Percentiles rank a stretch among this genome's conserved stretches.
phyloP scores from a whole-genome alignment of 148 eudicot genomes.

The Nepenthes gracilis region DNA sequence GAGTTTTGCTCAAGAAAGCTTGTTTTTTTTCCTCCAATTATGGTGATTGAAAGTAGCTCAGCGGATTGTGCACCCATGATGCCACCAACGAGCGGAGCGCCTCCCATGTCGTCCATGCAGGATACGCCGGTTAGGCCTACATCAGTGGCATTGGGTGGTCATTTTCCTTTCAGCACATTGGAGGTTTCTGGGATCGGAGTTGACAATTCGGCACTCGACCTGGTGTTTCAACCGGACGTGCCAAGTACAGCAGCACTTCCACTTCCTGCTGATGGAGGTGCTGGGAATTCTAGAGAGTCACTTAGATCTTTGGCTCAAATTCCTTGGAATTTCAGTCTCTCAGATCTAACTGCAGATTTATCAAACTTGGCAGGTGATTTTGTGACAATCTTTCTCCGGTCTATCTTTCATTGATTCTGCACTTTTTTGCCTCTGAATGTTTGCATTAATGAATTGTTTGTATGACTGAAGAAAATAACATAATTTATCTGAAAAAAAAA shows the following conservation, averaged over 20 bases:
- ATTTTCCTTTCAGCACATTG: constrained; percentile 78
- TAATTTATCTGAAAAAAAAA: too few species aligned
- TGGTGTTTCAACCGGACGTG: constrained; percentile 80
- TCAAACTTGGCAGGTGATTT: constrained; percentile 89
- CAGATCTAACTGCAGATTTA: constrained; percentile 94
- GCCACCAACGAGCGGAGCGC: constrained; percentile 57
- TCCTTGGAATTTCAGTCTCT: constrained; percentile 95
- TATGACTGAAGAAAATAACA: too few species aligned
- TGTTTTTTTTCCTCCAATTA: constrained; percentile 17
- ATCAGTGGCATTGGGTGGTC: constrained; percentile 86
- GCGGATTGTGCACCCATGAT: constrained; percentile 46
- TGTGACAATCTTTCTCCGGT: constrained; percentile 1
- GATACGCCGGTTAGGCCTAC: constrained; percentile 90
- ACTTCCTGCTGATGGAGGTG: constrained; percentile 74
- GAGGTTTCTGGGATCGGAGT: constrained; percentile 88
- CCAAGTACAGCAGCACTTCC: constrained; percentile 78
- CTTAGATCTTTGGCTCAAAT: constrained; percentile 81
- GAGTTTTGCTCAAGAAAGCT: not conserved
- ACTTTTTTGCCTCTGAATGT: too few species aligned
- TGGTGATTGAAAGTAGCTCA: constrained; percentile 58
- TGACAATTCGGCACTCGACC: constrained; percentile 76
- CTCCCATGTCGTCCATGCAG: constrained; percentile 70
- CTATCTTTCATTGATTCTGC: too few species aligned
- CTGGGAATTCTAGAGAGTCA: constrained; percentile 65
- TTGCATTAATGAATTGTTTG: too few species aligned